phyloP scores from a whole-genome alignment of 177 flowering plant species.

The Telopea speciosissima region DNA sequence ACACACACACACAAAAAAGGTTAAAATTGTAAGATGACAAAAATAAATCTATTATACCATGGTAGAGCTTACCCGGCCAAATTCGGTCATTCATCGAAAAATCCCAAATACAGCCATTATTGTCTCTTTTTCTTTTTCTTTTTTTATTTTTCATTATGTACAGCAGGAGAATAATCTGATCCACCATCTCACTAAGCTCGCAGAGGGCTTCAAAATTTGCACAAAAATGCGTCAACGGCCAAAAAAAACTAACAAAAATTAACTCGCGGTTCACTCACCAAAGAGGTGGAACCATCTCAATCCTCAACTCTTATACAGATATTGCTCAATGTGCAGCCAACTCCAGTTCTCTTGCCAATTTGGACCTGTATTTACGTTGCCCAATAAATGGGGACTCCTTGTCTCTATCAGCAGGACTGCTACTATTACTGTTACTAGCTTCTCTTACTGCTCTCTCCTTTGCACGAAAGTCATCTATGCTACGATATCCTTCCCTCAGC shows the following conservation, averaged over 20 bases:
- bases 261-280: background rate
- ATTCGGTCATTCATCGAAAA: conserved; percentile 19
- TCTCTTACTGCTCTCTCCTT: conserved; percentile 35
- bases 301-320: background rate
- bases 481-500: conserved; percentile 61
- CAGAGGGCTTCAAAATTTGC: conserved; percentile 26
- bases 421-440: conserved; percentile 4
- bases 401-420: conserved; percentile 6
- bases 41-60: too few species aligned
- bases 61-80: background rate
- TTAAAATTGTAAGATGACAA: background rate
- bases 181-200: conserved; percentile 10
- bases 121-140: background rate
- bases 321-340: conserved; percentile 8
- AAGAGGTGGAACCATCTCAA: background rate
- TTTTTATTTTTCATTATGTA: conserved; percentile 15
- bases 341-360: conserved; percentile 18
- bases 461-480: conserved; percentile 66
- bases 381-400: conserved; percentile 8
- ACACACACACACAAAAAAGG: too few species aligned
- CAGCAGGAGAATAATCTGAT: conserved; percentile 13
- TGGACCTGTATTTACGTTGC: conserved; percentile 17
- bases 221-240: conserved; percentile 19
- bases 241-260: conserved; percentile 13
- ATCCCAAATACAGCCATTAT: conserved; percentile 12